Base-by-base conservation (phyloP, 176 grass and related monocot species). In the Tillandsia fasciculata region DNA sequence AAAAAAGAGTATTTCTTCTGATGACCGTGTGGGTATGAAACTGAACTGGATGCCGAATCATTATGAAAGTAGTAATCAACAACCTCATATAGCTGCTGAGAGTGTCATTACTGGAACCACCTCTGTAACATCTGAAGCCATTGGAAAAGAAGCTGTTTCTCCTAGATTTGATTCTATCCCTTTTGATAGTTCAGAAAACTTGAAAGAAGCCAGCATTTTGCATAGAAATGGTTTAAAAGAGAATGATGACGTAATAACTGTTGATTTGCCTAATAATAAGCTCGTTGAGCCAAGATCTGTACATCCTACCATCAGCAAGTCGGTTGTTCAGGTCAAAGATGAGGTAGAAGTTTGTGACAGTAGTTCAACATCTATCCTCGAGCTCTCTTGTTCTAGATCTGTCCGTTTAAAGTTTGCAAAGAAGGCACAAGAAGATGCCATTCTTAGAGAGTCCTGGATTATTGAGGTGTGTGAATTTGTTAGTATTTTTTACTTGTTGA, bases 371-470 rank as follows among this genome's bases (percentile, higher is more conserved):
- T 71, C 74, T 65, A 82, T 58, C 20, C 8, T 58, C 54, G 63
- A 75, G 22, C 67, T 83, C 52, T 26, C 65, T 12, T 75, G 74
- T 75, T 81, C 70, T 71, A 74, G 23, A 1, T 11, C 26, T 63
- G 67, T 53, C 70, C 74, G 76, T 50, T 54, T 50, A 56, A 75
- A 28, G 29, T 14, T 85, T 76, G 71, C 63, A 59, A 84, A 85
- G 17, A 90, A 90, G 78, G 84, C 81, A 66, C 22, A 78, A 26
- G 87, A 99, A 77, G 90, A 99, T 82, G 79, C 82, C 65, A 83
- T 90, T 68, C 73, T 99, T 28, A 77, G 81, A 75, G 84, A 78
- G 75, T 87, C 95, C n/a, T 54, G 58, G 29, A 70, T 90, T 69
- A 90, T 94, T 86, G 95, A 93, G 89, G 95, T 97, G 73, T 72